phyloP scores from a whole-genome alignment of 2,329 filamentous ascomycete species.

The Microsporum audouinii region DNA sequence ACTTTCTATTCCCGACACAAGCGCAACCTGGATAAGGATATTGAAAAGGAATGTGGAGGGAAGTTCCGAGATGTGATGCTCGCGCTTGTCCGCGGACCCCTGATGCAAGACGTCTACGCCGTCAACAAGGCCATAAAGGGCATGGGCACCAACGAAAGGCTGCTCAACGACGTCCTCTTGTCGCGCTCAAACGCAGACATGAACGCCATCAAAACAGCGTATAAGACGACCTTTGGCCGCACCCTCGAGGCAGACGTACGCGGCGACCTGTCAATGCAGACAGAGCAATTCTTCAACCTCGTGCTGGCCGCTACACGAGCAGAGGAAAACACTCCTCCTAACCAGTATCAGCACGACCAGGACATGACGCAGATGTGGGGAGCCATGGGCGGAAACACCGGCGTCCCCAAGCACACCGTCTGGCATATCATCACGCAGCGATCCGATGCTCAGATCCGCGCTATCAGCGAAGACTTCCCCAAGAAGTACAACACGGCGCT shows the following conservation, averaged over 20 bases:
- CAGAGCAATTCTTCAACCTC: constrained; percentile 72
- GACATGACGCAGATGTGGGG: constrained; percentile 68
- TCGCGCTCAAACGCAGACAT: constrained; percentile 78
- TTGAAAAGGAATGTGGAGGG: constrained; percentile 61
- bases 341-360: constrained; percentile 59
- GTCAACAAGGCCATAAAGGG: constrained; percentile 64
- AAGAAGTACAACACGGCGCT: constrained; percentile 59
- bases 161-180: constrained; percentile 78
- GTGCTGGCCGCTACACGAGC: constrained; percentile 61
- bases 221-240: constrained; percentile 54
- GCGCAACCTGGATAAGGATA: constrained; percentile 58
- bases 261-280: constrained; percentile 74
- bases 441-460: constrained; percentile 73
- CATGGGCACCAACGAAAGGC: constrained; percentile 70
- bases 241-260: constrained; percentile 62
- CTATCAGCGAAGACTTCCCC: constrained; percentile 65
- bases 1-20: constrained; percentile 52
- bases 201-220: constrained; percentile 69
- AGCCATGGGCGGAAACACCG: constrained; percentile 45
- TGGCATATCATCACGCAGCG: constrained; percentile 65
- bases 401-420: constrained; percentile 64
- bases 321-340: constrained; percentile 65
- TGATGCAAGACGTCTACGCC: constrained; percentile 62
- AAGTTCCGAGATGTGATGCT: constrained; percentile 59
- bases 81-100: constrained; percentile 61